Percentiles rank a stretch among this genome's conserved stretches.
These are phyloP conservation scores for Ustilago xerochloae DNA, from an alignment of 1,284 basidiomycete species.

Conservation along the genomic window DNA sequence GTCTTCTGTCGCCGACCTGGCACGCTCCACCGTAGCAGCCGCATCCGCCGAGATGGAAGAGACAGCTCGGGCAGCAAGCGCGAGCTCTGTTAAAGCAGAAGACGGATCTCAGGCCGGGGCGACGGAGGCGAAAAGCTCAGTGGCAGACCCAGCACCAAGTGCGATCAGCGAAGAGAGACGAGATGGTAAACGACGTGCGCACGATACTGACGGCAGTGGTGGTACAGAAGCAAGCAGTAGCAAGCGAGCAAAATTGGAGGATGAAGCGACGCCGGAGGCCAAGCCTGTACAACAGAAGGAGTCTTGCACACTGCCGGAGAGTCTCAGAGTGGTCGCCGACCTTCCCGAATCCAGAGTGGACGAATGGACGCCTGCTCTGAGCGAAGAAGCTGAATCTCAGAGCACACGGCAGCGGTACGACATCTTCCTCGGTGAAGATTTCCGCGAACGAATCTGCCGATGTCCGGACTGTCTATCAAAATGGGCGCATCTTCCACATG, in stretches of 20 bases:
- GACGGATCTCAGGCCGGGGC: background rate
- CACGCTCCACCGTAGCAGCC: conserved; percentile 16
- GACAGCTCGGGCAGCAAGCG: background rate
- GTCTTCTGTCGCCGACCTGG: conserved; percentile 45
- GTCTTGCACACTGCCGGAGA: conserved; percentile 22
- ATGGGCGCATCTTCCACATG: conserved; percentile 60
- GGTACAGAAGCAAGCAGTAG: background rate
- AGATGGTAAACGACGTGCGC: conserved; percentile 32
- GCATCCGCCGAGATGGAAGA: conserved; percentile 7
- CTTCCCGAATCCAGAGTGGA: conserved; percentile 28
- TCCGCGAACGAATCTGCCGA: conserved; percentile 66
- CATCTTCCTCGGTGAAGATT: conserved; percentile 66
- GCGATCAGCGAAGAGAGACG: background rate
- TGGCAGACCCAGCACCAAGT: background rate
- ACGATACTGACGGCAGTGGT: background rate
- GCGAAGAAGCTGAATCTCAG: background rate
- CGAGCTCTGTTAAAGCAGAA: background rate
- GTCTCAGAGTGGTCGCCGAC: conserved; percentile 8
- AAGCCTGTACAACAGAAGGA: background rate
- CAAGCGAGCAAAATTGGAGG: conserved; percentile 27
- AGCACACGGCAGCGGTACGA: conserved; percentile 44
- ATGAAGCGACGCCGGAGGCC: background rate
- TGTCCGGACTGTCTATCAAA: conserved; percentile 55
- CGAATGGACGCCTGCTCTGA: conserved; percentile 36
- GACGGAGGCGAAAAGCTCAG: background rate